phyloP scores from a whole-genome alignment of 169 alveolate genomes.

The Plasmodium malariae region DNA sequence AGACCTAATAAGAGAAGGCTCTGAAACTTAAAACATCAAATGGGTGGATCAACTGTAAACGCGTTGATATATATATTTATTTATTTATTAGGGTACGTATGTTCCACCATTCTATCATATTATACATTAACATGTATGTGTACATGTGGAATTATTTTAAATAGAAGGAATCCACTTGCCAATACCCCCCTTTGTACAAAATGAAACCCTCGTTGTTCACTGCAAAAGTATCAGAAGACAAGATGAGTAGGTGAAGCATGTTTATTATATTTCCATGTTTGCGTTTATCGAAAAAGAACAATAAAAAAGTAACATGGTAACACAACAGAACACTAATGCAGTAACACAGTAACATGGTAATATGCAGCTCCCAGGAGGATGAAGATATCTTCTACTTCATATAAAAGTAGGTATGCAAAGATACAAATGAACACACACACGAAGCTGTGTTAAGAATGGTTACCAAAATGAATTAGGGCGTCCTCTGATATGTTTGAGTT shows the following conservation, averaged over 20 bases:
- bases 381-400: neutral
- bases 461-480: slow-evolving; percentile 55
- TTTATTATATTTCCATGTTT: neutral
- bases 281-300: neutral
- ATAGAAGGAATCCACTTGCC: slow-evolving; percentile 71
- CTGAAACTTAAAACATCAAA: no score
- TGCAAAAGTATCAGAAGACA: slow-evolving; percentile 10
- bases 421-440: neutral
- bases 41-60: no score
- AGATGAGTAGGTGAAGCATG: neutral
- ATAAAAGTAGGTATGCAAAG: neutral
- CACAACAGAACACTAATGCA: neutral
- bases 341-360: neutral
- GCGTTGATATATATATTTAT: no score
- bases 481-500: slow-evolving; percentile 68
- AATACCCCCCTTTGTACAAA: slow-evolving; percentile 54
- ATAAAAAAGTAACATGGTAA: no score
- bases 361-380: neutral
- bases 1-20: no score
- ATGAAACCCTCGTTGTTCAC: slow-evolving; percentile 73
- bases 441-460: neutral
- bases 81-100: no score
- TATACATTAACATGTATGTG: neutral
- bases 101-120: no score
- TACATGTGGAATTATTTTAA: neutral